Percentiles rank a stretch among this genome's conserved stretches.
phyloP scores from a whole-genome alignment of 805 yeast genomes.

The Hanseniaspora occidentalis region DNA sequence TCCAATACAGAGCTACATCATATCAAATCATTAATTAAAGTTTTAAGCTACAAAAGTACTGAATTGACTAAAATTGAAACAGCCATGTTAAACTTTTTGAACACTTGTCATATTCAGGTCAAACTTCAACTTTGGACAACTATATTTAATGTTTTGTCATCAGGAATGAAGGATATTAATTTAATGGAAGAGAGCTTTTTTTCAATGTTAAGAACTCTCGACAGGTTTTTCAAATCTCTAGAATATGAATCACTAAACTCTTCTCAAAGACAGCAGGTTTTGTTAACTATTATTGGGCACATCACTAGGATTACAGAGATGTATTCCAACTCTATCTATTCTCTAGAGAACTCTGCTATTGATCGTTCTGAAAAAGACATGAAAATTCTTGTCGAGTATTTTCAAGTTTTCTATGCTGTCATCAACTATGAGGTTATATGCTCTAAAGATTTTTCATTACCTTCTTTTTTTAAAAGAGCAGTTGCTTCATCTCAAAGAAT shows the following conservation, averaged over 20 bases:
- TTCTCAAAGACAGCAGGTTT: constrained; percentile 27
- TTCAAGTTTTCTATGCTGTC: constrained; percentile 35
- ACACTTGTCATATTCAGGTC: constrained; percentile 50
- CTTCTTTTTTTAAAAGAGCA: constrained; percentile 33
- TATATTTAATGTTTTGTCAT: constrained; percentile 43
- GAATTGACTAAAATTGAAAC: constrained; percentile 23
- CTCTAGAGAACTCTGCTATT: too few species aligned
- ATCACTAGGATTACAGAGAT: not conserved
- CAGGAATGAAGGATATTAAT: constrained; percentile 12
- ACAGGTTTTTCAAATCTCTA: constrained; percentile 24
- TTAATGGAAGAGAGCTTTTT: constrained; percentile 40
- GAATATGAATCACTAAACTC: constrained; percentile 14
- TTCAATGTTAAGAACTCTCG: constrained; percentile 34
- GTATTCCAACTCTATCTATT: too few species aligned
- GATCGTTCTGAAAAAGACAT: constrained; percentile 4
- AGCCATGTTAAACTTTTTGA: constrained; percentile 51
- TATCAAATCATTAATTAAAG: constrained; percentile 2
- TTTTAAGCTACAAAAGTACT: not conserved
- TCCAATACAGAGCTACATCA: not conserved
- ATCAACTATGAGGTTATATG: constrained; percentile 42
- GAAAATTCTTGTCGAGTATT: constrained; percentile 19
- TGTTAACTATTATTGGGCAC: constrained; percentile 26
- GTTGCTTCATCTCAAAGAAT: constrained; percentile 31
- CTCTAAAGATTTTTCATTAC: constrained; percentile 24
- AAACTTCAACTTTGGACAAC: constrained; percentile 66